These are phyloP conservation scores for Telopea speciosissima DNA, from an alignment of 177 flowering plant species.

Conservation along the genomic window DNA sequence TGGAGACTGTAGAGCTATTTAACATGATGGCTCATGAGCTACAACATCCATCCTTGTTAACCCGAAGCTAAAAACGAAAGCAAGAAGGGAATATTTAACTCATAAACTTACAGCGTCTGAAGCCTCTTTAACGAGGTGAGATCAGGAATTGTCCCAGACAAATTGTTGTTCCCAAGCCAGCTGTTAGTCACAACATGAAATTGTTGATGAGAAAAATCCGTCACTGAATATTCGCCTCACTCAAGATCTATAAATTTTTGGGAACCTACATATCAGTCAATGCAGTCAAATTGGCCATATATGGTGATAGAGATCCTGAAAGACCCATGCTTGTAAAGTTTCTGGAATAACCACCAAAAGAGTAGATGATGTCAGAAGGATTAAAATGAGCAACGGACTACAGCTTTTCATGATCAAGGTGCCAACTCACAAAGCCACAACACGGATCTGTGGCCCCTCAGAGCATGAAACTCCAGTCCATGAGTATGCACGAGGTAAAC, in stretches of 20 bases:
- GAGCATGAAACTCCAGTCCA: constrained; percentile 95
- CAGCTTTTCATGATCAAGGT: background rate
- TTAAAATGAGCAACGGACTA: background rate
- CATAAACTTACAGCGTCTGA: constrained; percentile 56
- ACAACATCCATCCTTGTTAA: background rate
- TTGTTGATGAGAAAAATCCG: constrained; percentile 8
- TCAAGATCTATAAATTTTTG: constrained; percentile 1
- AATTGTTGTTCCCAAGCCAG: constrained; percentile 64
- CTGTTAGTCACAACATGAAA: constrained; percentile 33
- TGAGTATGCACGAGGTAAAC: constrained; percentile 60
- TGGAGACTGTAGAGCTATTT: background rate
- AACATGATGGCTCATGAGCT: background rate
- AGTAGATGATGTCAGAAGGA: background rate
- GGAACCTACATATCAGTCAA: constrained; percentile 56
- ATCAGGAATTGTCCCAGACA: constrained; percentile 75
- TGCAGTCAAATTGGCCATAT: constrained; percentile 71
- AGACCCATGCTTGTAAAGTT: constrained; percentile 74
- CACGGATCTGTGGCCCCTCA: constrained; percentile 52
- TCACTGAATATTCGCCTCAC: background rate
- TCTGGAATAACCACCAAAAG: constrained; percentile 31
- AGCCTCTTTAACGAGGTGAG: constrained; percentile 53
- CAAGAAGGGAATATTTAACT: background rate
- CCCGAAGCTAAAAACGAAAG: background rate
- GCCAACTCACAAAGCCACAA: constrained; percentile 56
- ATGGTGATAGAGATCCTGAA: constrained; percentile 64